Conservation (phyloP, 2,329 filamentous ascomycete species). For the Verticillium isaacii region DNA sequence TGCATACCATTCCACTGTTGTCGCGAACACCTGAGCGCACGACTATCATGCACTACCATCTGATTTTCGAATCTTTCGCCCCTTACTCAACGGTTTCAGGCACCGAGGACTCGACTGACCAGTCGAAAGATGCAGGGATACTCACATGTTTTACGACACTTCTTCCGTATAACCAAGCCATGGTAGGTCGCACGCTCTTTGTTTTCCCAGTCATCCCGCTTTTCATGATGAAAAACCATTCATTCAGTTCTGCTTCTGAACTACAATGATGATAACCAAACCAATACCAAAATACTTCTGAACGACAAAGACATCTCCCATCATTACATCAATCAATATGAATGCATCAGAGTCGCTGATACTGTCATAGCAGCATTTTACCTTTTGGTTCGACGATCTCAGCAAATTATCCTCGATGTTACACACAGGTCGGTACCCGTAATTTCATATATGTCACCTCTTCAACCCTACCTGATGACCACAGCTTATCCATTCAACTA, state of each 20-base stretch:
- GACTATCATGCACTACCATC: constrained; percentile 76
- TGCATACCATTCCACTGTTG: constrained; percentile 54
- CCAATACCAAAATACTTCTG: constrained; percentile 62
- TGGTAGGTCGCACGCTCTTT: not conserved
- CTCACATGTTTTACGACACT: not conserved
- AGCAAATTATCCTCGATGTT: not conserved
- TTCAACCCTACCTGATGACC: constrained; percentile 43
- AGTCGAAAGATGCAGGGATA: not conserved
- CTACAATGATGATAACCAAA: constrained; percentile 56
- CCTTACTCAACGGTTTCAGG: not conserved
- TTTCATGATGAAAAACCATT: constrained; percentile 61
- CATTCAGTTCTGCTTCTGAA: constrained; percentile 76
- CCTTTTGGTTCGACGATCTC: no score
- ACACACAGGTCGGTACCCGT: not conserved
- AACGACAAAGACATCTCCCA: constrained; percentile 20
- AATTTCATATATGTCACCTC: not conserved
- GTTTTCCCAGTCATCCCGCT: not conserved
- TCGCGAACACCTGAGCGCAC: constrained; percentile 55
- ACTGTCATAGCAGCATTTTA: not conserved
- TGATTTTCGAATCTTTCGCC: constrained; percentile 36
- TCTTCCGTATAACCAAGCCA: not conserved
- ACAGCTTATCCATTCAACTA: constrained; percentile 77
- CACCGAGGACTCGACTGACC: not conserved
- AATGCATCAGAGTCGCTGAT: no score
- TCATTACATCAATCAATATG: constrained; percentile 1